Evolutionary conservation across 2,329 filamentous ascomycete genomes (phyloP), one percentile per base, ranked within the genome.

Genomic region (Fusarium armeniacum): DNA sequence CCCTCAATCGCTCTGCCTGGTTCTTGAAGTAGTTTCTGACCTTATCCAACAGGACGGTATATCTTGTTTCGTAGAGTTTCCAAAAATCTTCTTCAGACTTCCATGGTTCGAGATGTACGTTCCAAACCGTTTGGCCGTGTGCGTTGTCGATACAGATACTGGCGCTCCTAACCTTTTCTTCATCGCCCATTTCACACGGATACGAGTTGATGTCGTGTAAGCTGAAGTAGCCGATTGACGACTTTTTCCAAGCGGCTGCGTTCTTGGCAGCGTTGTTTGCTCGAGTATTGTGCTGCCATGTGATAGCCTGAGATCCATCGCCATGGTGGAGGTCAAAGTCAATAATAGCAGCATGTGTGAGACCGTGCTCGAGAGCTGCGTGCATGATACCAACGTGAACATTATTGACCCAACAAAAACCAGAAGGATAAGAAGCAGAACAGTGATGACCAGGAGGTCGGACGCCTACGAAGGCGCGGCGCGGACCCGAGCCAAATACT

Each of bases 391-490:
- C 96, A 24, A 99, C 93, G 76, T 98, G 95, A 1, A 99, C 94
- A 77, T 99, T 99, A 79, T 99, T 99, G 52, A 99, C 83, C 95
- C 96, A 99, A 82, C 96, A 99, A 77, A 99, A 99, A 0, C 96
- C 96, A 3, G 95, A 98, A 1, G 96, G 96, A 73, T 91, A 91
- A 51, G 91, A 89, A 6, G 93, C 89, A 4, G 95, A 97, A 80
- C 96, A 99, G 77, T 99, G 96, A 77, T 99, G 96, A 1, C 96
- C 96, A 0, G 96, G 96, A 6, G 96, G 96, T 33, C 96, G 90
- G 51, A 98, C 92, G 30, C 92, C 94, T 51, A 98, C 93, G 78
- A 99, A 99, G 0, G 94, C 94, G 58, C 93, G 89, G 46, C 87
- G 89, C 24, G 91, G 90, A 5, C 89, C 86, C 3, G 81, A 79